Evolutionary conservation across 805 yeast species (phyloP), one percentile per base, ranked within the genome.

Genomic region (Ogataea dorogensis): DNA sequence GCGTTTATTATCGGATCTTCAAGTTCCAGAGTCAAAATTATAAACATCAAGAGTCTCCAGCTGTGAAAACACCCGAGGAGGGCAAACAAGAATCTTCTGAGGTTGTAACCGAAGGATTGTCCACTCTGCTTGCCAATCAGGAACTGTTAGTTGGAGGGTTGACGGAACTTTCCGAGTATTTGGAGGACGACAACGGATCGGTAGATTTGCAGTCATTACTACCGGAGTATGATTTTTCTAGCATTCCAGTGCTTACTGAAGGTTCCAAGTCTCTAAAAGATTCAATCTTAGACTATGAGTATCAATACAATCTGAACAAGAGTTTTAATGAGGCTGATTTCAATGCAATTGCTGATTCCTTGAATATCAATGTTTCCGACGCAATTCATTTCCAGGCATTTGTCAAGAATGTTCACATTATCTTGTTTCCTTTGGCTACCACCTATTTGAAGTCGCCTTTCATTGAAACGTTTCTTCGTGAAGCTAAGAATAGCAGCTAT

Each of bases 401-500:
- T 28, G 46, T 58, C 20, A 50, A 52, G 19, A 47, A 54, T 23
- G 60, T 56, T 13, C 61, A 58, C 28, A 33, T 51, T 24, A 45
- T 55, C 5, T 36, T 58, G 23, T 54, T 45, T 31, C 62, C 62
- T 6, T 43, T 56, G 14, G 45, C 59, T 1, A 43, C 53, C 1
- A 49, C 58, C 5, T 57, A 53, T 33, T 25, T 56, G 16, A 42
- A 51, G 10, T 55, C 59, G 7, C 55, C 61, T 2, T 53, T 53
- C 28, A 55, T 56, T 10, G 38, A 32, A 6, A 42, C 52, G 5
- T 49, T 58, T 25, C 34, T 58, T 16, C 40, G 41, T 15, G 54
- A 52, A 16, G 54, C 60, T 1, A 31, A 40, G 24, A 65, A 70
- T 16, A 83, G 79, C 46, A 63, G 78, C 0, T 81, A 78, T 51